These are phyloP conservation scores for Solanum peruvianum DNA, from an alignment of 257 asterid genomes.

Conservation along the genomic window DNA sequence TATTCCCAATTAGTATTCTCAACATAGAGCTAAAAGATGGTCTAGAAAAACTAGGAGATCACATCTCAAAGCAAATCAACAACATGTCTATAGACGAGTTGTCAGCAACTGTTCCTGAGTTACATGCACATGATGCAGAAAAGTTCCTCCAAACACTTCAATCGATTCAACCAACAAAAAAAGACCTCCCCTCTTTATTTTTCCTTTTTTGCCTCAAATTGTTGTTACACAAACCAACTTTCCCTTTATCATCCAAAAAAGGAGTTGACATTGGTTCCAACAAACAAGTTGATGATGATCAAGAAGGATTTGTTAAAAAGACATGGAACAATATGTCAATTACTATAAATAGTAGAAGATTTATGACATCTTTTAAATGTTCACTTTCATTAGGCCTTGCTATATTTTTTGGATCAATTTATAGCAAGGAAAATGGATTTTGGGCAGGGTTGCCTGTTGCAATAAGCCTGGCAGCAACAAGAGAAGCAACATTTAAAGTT, in stretches of 20 bases:
- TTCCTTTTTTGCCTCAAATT: conserved; percentile 64
- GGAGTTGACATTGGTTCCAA: neutral
- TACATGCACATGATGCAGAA: conserved; percentile 11
- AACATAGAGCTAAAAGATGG: conserved; percentile 26
- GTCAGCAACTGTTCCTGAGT: conserved; percentile 33
- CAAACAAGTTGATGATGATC: neutral
- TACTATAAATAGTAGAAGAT: conserved; percentile 23
- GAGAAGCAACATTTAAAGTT: conserved; percentile 70
- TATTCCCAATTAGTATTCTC: conserved; percentile 18
- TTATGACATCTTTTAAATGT: conserved; percentile 54
- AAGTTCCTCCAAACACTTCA: conserved; percentile 47
- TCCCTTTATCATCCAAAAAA: conserved; percentile 4
- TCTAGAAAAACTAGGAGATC: conserved; percentile 15
- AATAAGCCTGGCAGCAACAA: conserved; percentile 46
- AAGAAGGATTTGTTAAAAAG: neutral
- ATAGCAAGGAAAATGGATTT: conserved; percentile 57
- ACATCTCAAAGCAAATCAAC: conserved; percentile 33
- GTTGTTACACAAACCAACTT: conserved; percentile 20
- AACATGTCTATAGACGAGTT: conserved; percentile 17
- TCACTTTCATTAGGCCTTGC: conserved; percentile 66
- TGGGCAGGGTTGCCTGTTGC: conserved; percentile 89
- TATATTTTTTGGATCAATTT: conserved; percentile 43
- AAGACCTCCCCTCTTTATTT: conserved; percentile 45
- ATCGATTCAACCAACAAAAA: conserved; percentile 4
- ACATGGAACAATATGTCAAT: conserved; percentile 5